Evolutionary conservation across 1,139 yeast genomes (phyloP).

Genomic region (Maudiozyma humilis): DNA sequence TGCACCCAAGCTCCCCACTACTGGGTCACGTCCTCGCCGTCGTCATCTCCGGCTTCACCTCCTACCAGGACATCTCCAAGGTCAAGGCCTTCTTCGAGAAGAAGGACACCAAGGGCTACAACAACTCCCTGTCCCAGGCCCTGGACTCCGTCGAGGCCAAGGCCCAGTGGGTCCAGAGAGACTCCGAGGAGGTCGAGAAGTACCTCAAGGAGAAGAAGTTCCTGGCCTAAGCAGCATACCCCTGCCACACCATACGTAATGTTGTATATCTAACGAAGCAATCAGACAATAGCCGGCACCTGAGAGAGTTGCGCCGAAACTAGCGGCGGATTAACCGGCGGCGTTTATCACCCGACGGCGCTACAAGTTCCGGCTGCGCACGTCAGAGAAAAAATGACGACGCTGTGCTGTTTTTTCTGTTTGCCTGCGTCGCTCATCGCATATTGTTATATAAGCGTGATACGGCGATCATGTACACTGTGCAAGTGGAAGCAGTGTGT

Average conservation of each 20-base stretch:
- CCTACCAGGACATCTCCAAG: conserved; percentile 47
- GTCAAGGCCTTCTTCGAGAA: conserved; percentile 51
- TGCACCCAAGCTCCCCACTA: conserved; percentile 80
- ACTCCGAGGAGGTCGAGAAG: conserved; percentile 41
- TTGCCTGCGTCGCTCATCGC: background rate
- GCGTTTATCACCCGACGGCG: too few species aligned
- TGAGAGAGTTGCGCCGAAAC: too few species aligned
- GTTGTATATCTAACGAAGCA: background rate
- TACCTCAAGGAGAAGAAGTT: conserved; percentile 49
- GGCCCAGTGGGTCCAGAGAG: conserved; percentile 60
- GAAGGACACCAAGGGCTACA: conserved; percentile 64
- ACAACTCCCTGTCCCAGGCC: conserved; percentile 63
- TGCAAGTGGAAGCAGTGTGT: too few species aligned
- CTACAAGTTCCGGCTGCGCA: too few species aligned
- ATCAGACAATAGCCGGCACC: background rate
- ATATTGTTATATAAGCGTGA: background rate
- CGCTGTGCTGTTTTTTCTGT: background rate
- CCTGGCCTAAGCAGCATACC: too few species aligned
- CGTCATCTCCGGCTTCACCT: conserved; percentile 58
- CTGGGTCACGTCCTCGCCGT: conserved; percentile 62
- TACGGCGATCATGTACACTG: background rate
- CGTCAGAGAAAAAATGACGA: background rate
- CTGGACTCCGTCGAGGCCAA: conserved; percentile 58
- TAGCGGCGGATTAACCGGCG: too few species aligned
- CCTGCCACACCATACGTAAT: too few species aligned